Conservation (phyloP, 1,284 basidiomycete species). For the Marasmius sp. region DNA sequence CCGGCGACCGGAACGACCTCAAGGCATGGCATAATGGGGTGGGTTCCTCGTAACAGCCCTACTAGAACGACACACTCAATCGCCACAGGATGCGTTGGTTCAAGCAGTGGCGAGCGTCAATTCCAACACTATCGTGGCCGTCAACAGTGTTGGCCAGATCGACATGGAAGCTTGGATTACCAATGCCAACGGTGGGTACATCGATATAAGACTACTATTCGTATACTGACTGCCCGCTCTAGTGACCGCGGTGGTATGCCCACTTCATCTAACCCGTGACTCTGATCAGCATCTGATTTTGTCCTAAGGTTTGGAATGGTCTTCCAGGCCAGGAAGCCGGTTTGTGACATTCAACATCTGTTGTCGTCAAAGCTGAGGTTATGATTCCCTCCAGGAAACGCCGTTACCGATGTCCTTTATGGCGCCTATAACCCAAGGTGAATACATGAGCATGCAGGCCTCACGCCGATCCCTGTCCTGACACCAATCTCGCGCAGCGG, state of each 20-base stretch:
- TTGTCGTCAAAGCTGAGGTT: neutral
- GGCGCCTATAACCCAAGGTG: constrained; percentile 67
- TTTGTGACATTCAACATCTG: constrained; percentile 15
- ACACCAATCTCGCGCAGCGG: constrained; percentile 31
- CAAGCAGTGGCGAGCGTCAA: constrained; percentile 50
- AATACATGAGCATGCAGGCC: neutral
- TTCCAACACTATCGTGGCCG: constrained; percentile 72
- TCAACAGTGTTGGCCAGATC: constrained; percentile 73
- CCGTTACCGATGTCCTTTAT: constrained; percentile 60
- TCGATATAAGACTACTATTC: neutral
- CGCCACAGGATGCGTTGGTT: constrained; percentile 49
- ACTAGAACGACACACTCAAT: neutral
- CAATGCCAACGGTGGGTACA: constrained; percentile 50
- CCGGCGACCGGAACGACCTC: constrained; percentile 69
- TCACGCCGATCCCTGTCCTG: constrained; percentile 4
- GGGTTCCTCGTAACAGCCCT: constrained; percentile 18
- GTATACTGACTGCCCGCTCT: neutral
- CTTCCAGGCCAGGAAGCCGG: constrained; percentile 74
- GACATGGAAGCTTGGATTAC: constrained; percentile 69
- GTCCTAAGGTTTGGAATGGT: constrained; percentile 48
- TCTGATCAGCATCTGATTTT: neutral
- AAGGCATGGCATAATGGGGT: constrained; percentile 69
- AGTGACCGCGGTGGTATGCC: constrained; percentile 52
- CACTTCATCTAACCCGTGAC: neutral
- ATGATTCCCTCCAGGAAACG: constrained; percentile 42